Evolutionary conservation across 2,329 filamentous ascomycete species (phyloP), one percentile per base, ranked within the genome.

Genomic region (Sporothrix curviconia): DNA sequence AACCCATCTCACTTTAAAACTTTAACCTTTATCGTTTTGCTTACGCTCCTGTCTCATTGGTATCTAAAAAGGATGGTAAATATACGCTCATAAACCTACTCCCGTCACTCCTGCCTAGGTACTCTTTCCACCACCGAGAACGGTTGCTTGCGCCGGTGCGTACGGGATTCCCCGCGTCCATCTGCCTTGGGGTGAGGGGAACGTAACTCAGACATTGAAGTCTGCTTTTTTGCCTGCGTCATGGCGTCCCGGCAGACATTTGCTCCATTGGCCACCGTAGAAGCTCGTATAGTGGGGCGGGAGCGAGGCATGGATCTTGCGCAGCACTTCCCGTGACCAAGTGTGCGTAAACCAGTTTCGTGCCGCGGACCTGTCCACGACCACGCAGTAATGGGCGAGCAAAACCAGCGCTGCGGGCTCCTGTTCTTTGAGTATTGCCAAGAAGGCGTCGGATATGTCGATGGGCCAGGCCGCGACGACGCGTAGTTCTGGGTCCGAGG

Each of bases 381-480:
- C 55, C n/a, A 62, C 61, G 25, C 63, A 67, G 51, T 67, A 67
- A 50, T 62, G 60, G n/a, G 60, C 60, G 14, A 66, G 55, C 9
- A 66, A 49, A 12, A 61, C 56, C 36, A 66, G 53, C 11, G 63
- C 62, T 1, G 57, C 57, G 7, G 64, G 59, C 30, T 62, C 59
- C 5, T 61, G 50, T 25, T 62, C 55, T 14, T 59, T 42, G 37
- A 66, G 39, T 39, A 67, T 47, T 30, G 59, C 44, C 30, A 66
- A 60, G 57, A 60, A 66, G 36, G 57, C 62, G n/a, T 64, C 62
- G 0, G 63, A 61, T 3, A 65, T 52, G 22, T 58, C 55, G 46
- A 63, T 65, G 15, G 65, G 65, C 65, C 65, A 67, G 14, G 59
- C 58, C 12, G 61, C 56, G 28, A 59, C 56, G 28, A 66, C 57